phyloP scores from a whole-genome alignment of 1,139 yeast genomes.

The Pichia sp. region DNA sequence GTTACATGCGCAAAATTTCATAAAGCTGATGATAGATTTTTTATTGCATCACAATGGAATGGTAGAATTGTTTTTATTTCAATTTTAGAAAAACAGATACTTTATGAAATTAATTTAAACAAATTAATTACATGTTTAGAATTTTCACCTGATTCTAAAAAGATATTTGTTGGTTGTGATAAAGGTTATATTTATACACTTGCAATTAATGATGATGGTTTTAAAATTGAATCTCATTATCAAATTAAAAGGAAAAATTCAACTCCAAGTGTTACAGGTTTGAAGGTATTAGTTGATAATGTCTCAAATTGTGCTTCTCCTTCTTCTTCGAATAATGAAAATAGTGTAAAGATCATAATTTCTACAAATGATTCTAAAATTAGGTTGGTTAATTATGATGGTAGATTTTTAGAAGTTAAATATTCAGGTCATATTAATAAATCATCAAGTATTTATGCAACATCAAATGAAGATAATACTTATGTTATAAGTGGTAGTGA shows the following conservation, averaged over 20 bases:
- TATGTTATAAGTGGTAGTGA: constrained; percentile 58
- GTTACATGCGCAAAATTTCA: constrained; percentile 81
- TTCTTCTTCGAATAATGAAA: no score
- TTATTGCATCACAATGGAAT: constrained; percentile 78
- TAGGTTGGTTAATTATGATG: constrained; percentile 55
- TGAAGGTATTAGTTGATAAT: constrained; percentile 16
- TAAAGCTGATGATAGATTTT: constrained; percentile 83
- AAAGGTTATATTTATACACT: constrained; percentile 62
- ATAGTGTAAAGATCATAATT: constrained; percentile 34
- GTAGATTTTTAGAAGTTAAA: constrained; percentile 53
- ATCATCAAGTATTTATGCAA: constrained; percentile 66
- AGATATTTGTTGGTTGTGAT: constrained; percentile 73
- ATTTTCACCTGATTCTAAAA: constrained; percentile 64
- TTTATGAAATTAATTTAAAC: constrained; percentile 34
- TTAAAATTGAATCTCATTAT: constrained; percentile 48
- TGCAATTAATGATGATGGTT: constrained; percentile 49
- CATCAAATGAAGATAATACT: constrained; percentile 48
- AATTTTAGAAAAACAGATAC: constrained; percentile 64
- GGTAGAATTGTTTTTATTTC: constrained; percentile 79
- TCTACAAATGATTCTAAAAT: constrained; percentile 81
- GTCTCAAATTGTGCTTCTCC: neutral
- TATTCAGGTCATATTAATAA: constrained; percentile 71
- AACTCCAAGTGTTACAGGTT: constrained; percentile 50
- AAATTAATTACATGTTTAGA: constrained; percentile 61
- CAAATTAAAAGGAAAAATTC: constrained; percentile 41